A percentile compares a stretch with the other conserved stretches of the same genome.
phyloP scores from a whole-genome alignment of 2,329 filamentous ascomycete species.

The Alternaria brassicae region DNA sequence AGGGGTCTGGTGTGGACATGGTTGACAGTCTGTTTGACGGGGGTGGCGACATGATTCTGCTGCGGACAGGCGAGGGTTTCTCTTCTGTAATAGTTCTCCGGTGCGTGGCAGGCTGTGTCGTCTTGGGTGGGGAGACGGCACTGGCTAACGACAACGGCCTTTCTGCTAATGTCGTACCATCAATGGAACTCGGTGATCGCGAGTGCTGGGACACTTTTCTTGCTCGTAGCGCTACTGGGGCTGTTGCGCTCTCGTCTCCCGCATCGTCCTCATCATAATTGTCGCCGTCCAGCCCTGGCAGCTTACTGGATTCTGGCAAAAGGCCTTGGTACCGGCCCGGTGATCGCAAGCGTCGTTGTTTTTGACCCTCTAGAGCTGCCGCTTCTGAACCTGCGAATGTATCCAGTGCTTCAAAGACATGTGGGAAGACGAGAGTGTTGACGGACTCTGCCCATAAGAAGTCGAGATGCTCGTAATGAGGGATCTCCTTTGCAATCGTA shows the following conservation, averaged over 20 bases:
- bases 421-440: constrained; percentile 82
- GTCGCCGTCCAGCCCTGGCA: constrained; percentile 31
- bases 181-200: constrained; percentile 14
- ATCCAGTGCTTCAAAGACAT: constrained; percentile 88
- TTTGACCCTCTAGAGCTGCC: constrained; percentile 13
- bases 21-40: constrained; percentile 22
- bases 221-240: constrained; percentile 24
- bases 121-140: constrained; percentile 13
- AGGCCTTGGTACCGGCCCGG: constrained; percentile 39
- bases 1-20: background rate
- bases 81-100: constrained; percentile 6
- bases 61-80: constrained; percentile 27
- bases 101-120: constrained; percentile 10
- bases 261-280: constrained; percentile 29
- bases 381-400: constrained; percentile 58
- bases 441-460: constrained; percentile 94
- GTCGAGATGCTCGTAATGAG: constrained; percentile 95
- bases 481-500: constrained; percentile 84
- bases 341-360: constrained; percentile 37
- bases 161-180: constrained; percentile 12
- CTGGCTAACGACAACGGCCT: constrained; percentile 11
- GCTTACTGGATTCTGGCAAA: constrained; percentile 32
- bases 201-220: constrained; percentile 35
- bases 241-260: constrained; percentile 38
- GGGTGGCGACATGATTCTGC: constrained; percentile 34